A percentile compares a stretch with the other conserved stretches of the same genome.
These are phyloP conservation scores for Pyrrhoderma lamaoense DNA, from an alignment of 1,284 basidiomycete species.

Conservation along the genomic window DNA sequence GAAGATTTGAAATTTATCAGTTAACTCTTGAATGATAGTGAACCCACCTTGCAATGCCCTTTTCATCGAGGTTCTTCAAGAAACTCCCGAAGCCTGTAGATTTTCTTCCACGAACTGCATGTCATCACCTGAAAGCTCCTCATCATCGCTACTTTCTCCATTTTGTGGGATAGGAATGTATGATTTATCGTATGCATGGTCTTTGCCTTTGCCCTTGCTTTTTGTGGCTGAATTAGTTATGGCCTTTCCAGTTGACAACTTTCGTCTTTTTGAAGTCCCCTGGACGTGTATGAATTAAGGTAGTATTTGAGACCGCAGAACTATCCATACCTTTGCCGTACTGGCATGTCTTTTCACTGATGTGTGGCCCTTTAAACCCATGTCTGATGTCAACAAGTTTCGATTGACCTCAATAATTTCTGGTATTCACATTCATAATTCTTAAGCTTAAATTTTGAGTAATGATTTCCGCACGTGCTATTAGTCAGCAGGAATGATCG, in stretches of 20 bases:
- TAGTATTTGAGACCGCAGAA: neutral
- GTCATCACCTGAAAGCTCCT: slow-evolving; percentile 52
- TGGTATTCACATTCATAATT: neutral
- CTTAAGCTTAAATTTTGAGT: neutral
- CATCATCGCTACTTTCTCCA: slow-evolving; percentile 36
- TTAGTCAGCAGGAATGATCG: too few species aligned
- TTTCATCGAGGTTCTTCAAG: slow-evolving; percentile 55
- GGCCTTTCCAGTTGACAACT: slow-evolving; percentile 22
- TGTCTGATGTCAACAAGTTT: neutral
- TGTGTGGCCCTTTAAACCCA: slow-evolving; percentile 18
- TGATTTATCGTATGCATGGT: slow-evolving; percentile 49
- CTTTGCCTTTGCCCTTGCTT: slow-evolving; percentile 43
- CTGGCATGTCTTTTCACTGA: slow-evolving; percentile 20
- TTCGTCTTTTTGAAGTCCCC: slow-evolving; percentile 33
- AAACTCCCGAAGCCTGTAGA: slow-evolving; percentile 48
- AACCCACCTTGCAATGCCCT: slow-evolving; percentile 64
- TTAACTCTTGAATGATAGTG: slow-evolving; percentile 8
- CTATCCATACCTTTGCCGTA: slow-evolving; percentile 2
- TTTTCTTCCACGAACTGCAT: slow-evolving; percentile 52
- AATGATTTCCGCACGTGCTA: neutral
- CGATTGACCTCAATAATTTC: neutral
- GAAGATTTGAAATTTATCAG: slow-evolving; percentile 13
- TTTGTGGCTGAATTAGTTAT: slow-evolving; percentile 5
- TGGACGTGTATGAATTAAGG: slow-evolving; percentile 17
- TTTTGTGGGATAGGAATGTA: slow-evolving; percentile 54